Evolutionary conservation across 192 early-diverging fungal genomes (phyloP).

Genomic region (Coemansia sp.): DNA sequence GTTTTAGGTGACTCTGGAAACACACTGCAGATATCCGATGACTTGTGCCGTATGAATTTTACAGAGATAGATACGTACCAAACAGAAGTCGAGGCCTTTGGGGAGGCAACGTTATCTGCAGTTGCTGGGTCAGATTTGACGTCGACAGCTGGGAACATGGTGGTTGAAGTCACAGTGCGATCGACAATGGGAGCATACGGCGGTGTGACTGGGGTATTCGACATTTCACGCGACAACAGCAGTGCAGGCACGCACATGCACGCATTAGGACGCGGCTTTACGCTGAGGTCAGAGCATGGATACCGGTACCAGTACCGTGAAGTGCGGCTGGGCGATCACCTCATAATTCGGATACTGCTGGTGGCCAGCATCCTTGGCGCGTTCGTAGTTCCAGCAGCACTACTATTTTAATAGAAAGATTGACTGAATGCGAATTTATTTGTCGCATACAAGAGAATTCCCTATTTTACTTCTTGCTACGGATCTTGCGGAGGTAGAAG

Average conservation of each 20-base stretch:
- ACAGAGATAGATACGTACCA: slow-evolving; percentile 35
- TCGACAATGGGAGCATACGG: slow-evolving; percentile 64
- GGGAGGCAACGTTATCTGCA: slow-evolving; percentile 12
- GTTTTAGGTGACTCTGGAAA: slow-evolving; percentile 11
- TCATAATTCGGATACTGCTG: slow-evolving; percentile 51
- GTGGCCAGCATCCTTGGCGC: slow-evolving; percentile 28
- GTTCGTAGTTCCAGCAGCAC: slow-evolving; percentile 18
- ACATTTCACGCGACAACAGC: slow-evolving; percentile 27
- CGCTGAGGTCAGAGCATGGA: slow-evolving; percentile 1
- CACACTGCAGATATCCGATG: slow-evolving; percentile 6
- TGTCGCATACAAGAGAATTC: slow-evolving; percentile 15
- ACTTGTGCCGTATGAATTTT: slow-evolving; percentile 28
- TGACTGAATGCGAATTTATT: background rate
- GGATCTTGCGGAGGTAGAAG: slow-evolving; percentile 92
- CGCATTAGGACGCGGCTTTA: slow-evolving; percentile 10
- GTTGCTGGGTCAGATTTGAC: background rate
- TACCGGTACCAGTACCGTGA: slow-evolving; percentile 56
- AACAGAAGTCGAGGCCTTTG: slow-evolving; percentile 25
- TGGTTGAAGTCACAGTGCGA: slow-evolving; percentile 61
- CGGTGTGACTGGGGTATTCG: slow-evolving; percentile 64
- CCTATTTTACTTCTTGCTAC: slow-evolving; percentile 60
- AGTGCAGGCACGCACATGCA: background rate
- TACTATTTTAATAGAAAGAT: slow-evolving; percentile 7
- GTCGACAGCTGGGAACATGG: background rate
- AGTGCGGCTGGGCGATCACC: slow-evolving; percentile 50